These are phyloP conservation scores for Collybia nuda DNA, from an alignment of 768 basidiomycete genomes.

Conservation along the genomic window DNA sequence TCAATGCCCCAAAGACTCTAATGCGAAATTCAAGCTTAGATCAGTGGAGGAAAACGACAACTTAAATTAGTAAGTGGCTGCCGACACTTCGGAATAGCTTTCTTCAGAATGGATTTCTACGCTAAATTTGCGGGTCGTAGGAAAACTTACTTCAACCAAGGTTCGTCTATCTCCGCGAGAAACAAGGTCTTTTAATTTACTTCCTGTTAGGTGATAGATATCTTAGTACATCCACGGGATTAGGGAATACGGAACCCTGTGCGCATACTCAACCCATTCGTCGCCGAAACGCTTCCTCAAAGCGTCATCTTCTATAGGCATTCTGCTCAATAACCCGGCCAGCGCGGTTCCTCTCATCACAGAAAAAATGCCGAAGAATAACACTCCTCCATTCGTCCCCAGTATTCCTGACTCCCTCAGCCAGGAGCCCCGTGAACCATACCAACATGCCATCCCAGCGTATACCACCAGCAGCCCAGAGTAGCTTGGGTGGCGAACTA, in stretches of 20 bases:
- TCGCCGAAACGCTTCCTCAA: constrained; percentile 13
- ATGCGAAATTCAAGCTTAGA: too few species aligned
- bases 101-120: too few species aligned
- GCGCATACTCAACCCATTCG: constrained; percentile 11
- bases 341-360: constrained; percentile 1
- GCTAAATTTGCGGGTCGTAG: too few species aligned
- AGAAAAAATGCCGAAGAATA: background rate
- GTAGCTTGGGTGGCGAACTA: constrained; percentile 10
- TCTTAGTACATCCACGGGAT: constrained; percentile 9
- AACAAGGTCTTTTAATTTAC: too few species aligned
- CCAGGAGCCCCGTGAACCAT: constrained; percentile 9
- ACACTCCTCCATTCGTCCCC: background rate
- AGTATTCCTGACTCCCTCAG: constrained; percentile 9
- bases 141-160: too few species aligned
- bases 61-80: too few species aligned
- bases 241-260: constrained; percentile 9
- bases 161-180: too few species aligned
- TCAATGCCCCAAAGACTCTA: too few species aligned
- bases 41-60: too few species aligned
- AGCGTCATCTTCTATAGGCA: constrained; percentile 8
- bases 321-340: constrained; percentile 2
- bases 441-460: background rate
- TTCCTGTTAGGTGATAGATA: too few species aligned
- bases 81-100: too few species aligned
- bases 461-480: background rate